These are phyloP conservation scores for Talaromyces adpressus DNA, from an alignment of 495 filamentous ascomycete species.

Conservation along the genomic window DNA sequence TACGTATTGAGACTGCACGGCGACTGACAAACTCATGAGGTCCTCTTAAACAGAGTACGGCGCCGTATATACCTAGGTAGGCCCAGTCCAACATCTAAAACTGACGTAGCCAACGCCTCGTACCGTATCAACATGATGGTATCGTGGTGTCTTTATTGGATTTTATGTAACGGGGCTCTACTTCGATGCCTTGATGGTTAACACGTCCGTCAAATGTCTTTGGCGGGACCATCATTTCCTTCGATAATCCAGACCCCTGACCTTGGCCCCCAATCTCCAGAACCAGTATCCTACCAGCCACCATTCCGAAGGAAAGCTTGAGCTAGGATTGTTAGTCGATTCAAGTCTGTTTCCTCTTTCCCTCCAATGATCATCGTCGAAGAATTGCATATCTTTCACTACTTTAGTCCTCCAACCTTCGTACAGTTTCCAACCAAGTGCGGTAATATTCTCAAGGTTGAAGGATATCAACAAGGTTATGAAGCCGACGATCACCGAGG, in stretches of 20 bases:
- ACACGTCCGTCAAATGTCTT: background rate
- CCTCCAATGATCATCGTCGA: background rate
- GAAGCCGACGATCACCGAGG: slow-evolving; percentile 11
- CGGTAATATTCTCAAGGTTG: background rate
- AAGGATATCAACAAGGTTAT: slow-evolving; percentile 1
- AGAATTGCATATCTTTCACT: background rate
- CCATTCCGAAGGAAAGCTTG: slow-evolving; percentile 1
- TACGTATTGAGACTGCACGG: too few species aligned
- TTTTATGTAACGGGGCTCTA: background rate
- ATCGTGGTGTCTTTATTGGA: background rate
- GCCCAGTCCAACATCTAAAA: too few species aligned
- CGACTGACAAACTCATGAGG: too few species aligned
- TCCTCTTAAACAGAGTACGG: too few species aligned
- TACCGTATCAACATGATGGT: background rate
- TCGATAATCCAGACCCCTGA: background rate
- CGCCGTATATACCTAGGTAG: too few species aligned
- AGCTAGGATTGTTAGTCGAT: background rate
- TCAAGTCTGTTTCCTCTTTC: background rate
- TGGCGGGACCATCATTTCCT: background rate
- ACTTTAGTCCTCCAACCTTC: background rate
- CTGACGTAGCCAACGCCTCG: too few species aligned
- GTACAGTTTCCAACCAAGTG: background rate
- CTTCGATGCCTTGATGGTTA: background rate
- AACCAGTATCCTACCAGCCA: background rate
- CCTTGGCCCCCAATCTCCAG: background rate